Evolutionary conservation across 163 green algal genomes (phyloP), one percentile per base, ranked within the genome.

Genomic region (Chlamydomonas reinhardtii): DNA sequence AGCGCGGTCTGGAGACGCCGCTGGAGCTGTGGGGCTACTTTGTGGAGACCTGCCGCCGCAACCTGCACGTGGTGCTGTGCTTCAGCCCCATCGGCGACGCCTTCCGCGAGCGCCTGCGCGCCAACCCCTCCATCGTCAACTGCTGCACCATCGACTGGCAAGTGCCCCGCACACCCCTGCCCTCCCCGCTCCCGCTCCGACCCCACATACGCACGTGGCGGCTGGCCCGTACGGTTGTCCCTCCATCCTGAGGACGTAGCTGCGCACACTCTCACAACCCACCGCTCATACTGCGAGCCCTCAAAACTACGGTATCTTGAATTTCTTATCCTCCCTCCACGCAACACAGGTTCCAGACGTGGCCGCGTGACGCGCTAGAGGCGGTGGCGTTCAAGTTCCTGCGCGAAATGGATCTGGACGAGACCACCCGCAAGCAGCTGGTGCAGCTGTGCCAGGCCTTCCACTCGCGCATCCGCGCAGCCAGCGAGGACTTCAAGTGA

Each of bases 121-220:
- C 94, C 73, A 97, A 97, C 89, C 95, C 95, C 19, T 95, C 93
- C 39, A 90, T 98, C 24, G 94, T 97, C 85, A 97, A 97, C 90
- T 98, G 95, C 93, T 97, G 94, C 89, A 98, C 95, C 19, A 96
- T 97, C 70, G 94, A 98, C 84, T 98, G 95, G 95, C 96, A 88
- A 48, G 39, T 54, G 15, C 56, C 64, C 64, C n/a, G n/a, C n/a
- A n/a, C n/a, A n/a, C 29, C 29, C 17, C 62, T 2, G 24, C 2
- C 27, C 62, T 34, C 12, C 62, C 62, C 62, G 19, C 48, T 17
- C 48, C 11, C 48, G 48, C 48, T 22, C 48, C 6, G 59, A 3
- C 59, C 61, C 61, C 61, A 9, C 61, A n/a, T 9, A 19, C 48
- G 48, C 48, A 56, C 11, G 14, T 19, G 48, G 12, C 48, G 17